These are phyloP conservation scores for Fusarium caatingaense DNA, from an alignment of 2,329 filamentous ascomycete species.

Conservation along the genomic window DNA sequence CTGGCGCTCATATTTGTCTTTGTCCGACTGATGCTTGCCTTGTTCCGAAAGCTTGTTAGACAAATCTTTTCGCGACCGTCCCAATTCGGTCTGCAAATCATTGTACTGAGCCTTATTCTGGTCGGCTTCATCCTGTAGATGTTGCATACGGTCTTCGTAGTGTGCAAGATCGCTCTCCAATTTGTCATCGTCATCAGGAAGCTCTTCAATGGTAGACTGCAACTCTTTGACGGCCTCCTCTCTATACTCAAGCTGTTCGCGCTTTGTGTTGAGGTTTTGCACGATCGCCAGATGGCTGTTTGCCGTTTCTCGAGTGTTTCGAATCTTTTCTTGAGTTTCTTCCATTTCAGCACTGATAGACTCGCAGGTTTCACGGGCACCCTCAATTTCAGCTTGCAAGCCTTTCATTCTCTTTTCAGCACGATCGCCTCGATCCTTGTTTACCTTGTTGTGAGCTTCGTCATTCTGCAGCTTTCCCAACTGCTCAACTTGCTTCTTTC, in stretches of 20 bases:
- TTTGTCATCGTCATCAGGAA: conserved; percentile 81
- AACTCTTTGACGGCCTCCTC: conserved; percentile 78
- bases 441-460: conserved; percentile 80
- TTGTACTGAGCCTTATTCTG: conserved; percentile 72
- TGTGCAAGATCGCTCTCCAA: conserved; percentile 78
- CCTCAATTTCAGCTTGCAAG: conserved; percentile 75
- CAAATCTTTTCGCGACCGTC: conserved; percentile 58
- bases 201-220: conserved; percentile 77
- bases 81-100: conserved; percentile 67
- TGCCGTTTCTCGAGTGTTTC: conserved; percentile 77
- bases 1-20: conserved; percentile 86
- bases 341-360: conserved; percentile 70
- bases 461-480: conserved; percentile 78
- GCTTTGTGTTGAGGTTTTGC: conserved; percentile 79
- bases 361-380: conserved; percentile 67
- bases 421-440: conserved; percentile 86
- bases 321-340: conserved; percentile 66
- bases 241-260: conserved; percentile 76
- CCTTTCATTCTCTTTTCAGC: conserved; percentile 73
- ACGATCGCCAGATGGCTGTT: conserved; percentile 80
- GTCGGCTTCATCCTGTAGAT: conserved; percentile 72
- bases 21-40: conserved; percentile 86
- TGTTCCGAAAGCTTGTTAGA: conserved; percentile 70
- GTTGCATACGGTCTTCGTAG: conserved; percentile 79
- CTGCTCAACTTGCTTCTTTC: conserved; percentile 84